Conservation (phyloP, 306 rosid genomes). For the Ormosia emarginata region DNA sequence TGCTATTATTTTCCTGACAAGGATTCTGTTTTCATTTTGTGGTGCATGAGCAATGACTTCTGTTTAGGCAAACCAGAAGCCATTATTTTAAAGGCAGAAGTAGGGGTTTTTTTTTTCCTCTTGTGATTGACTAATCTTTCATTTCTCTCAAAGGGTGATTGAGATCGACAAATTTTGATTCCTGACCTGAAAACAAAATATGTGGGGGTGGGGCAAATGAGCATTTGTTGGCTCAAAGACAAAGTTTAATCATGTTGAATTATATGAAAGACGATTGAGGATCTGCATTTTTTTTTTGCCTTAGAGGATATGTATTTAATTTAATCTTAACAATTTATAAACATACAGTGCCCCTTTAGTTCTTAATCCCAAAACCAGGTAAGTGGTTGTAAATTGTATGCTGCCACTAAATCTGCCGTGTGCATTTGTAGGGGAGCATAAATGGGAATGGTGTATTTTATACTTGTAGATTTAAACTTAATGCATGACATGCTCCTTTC, state of each 20-base stretch:
- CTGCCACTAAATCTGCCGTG: neutral
- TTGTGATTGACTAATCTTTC: neutral
- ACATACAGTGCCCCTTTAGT: neutral
- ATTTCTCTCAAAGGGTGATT: neutral
- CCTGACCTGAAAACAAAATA: neutral
- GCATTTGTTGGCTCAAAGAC: neutral
- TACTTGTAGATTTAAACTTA: neutral
- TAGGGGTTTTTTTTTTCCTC: neutral
- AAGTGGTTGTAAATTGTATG: neutral
- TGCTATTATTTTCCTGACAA: neutral
- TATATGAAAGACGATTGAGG: neutral
- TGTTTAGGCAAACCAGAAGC: neutral
- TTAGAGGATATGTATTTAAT: neutral
- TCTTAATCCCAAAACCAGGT: neutral
- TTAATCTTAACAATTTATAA: neutral
- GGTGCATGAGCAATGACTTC: neutral
- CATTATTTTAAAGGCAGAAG: neutral
- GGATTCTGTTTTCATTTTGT: neutral
- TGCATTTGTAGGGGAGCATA: neutral
- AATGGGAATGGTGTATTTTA: neutral
- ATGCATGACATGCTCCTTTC: neutral
- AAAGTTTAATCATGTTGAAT: neutral
- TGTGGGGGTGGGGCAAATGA: neutral
- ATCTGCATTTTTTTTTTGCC: no score
- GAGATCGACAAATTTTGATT: constrained; percentile 1